Evolutionary conservation across 345 rosid genomes (phyloP).

Genomic region (Gossypium arboreum): DNA sequence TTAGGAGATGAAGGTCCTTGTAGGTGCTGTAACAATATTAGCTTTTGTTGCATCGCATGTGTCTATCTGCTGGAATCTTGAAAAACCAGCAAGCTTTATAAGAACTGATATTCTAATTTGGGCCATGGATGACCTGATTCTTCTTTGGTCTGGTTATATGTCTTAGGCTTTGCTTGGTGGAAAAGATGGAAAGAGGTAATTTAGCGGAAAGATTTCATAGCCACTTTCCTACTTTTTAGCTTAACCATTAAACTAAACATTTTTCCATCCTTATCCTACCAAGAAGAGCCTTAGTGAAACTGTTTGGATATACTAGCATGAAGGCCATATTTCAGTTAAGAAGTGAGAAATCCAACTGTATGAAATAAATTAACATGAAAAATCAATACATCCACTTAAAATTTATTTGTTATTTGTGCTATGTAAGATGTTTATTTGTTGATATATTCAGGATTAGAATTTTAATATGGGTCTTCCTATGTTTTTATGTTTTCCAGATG

Average conservation of each 20-base stretch:
- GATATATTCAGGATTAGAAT: not conserved
- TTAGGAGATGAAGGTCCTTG: not conserved
- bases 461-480: constrained; percentile 12
- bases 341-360: not conserved
- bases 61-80: not conserved
- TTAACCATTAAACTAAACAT: not conserved
- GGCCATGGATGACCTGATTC: not conserved
- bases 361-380: constrained; percentile 6
- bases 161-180: not conserved
- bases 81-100: constrained; percentile 2
- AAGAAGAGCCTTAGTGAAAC: not conserved
- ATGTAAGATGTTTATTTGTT: not conserved
- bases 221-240: not conserved
- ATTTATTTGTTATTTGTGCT: not conserved
- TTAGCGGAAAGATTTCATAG: not conserved
- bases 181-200: not conserved
- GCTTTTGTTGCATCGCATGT: not conserved
- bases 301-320: not conserved
- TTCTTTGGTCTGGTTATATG: not conserved
- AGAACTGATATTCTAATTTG: not conserved
- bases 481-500: constrained; percentile 48
- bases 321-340: not conserved
- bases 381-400: not conserved
- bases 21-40: not conserved
- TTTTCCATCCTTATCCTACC: not conserved